Evolutionary conservation across 2,329 filamentous ascomycete genomes (phyloP).

Genomic region (Cryphonectria radicalis): DNA sequence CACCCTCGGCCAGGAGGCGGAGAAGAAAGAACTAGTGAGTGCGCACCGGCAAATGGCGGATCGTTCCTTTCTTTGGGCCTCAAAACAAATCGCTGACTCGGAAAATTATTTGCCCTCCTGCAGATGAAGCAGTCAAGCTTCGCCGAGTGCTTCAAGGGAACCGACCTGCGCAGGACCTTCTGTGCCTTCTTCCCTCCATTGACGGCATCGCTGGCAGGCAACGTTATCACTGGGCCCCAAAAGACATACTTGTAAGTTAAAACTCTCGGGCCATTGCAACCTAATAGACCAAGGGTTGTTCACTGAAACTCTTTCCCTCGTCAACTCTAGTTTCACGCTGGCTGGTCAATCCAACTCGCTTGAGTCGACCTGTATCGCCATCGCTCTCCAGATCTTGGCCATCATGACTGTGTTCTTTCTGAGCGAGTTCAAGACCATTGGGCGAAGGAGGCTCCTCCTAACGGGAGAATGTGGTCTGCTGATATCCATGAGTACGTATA

Average conservation of each 20-base stretch:
- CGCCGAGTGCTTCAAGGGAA: constrained; percentile 1
- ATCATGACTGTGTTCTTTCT: constrained; percentile 7
- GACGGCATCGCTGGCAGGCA: constrained; percentile 11
- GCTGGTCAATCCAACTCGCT: constrained; percentile 13
- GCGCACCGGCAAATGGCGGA: background rate
- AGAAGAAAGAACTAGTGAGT: constrained; percentile 8
- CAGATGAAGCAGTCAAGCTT: constrained; percentile 12
- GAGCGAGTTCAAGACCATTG: constrained; percentile 1
- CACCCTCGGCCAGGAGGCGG: constrained; percentile 9
- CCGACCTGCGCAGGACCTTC: constrained; percentile 4
- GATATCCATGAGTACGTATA: constrained; percentile 11
- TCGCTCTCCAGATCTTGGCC: constrained; percentile 8
- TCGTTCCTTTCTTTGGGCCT: background rate
- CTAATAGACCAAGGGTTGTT: background rate
- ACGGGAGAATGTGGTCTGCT: constrained; percentile 1
- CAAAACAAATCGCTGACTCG: background rate
- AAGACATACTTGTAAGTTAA: constrained; percentile 6
- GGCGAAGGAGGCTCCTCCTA: constrained; percentile 4
- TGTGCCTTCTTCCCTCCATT: constrained; percentile 10
- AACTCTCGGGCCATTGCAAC: background rate
- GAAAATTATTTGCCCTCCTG: background rate
- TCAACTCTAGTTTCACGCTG: constrained; percentile 1
- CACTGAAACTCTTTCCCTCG: background rate
- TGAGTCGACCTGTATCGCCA: constrained; percentile 12
- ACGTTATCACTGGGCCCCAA: constrained; percentile 11